Conservation (phyloP, 2,329 filamentous ascomycete species). For the Sporothrix variecibatus region DNA sequence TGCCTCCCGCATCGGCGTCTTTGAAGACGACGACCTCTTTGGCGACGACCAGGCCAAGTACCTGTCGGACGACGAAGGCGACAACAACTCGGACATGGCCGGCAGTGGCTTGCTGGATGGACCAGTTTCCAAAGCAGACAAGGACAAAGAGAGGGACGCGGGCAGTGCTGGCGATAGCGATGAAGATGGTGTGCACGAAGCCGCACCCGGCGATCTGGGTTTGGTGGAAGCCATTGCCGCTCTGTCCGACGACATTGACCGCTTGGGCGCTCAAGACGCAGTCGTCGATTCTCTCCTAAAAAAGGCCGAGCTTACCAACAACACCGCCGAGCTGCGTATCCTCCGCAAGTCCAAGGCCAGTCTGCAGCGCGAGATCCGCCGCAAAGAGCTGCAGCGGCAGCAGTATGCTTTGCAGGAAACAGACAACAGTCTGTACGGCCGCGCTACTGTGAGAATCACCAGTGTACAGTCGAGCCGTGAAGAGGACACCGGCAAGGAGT, state of each 20-base stretch:
- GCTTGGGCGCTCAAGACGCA: constrained; percentile 80
- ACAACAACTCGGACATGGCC: constrained; percentile 62
- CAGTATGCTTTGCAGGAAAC: constrained; percentile 98
- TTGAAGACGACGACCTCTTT: constrained; percentile 90
- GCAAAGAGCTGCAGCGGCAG: constrained; percentile 93
- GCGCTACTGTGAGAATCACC: constrained; percentile 86
- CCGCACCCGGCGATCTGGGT: constrained; percentile 90
- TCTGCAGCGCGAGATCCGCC: constrained; percentile 84
- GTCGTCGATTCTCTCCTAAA: constrained; percentile 88
- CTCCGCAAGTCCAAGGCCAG: constrained; percentile 92
- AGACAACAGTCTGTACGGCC: constrained; percentile 93
- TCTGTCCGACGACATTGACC: constrained; percentile 88
- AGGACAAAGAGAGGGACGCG: background rate
- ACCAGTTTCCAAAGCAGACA: background rate
- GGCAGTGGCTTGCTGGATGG: constrained; percentile 22
- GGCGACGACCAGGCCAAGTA: constrained; percentile 78
- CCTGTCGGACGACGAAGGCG: constrained; percentile 80
- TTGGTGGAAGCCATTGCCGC: constrained; percentile 88
- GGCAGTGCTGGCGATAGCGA: constrained; percentile 59
- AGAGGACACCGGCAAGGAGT: constrained; percentile 77
- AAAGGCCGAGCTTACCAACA: constrained; percentile 97
- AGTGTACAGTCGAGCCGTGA: constrained; percentile 90
- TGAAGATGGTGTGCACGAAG: constrained; percentile 86
- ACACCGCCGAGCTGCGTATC: constrained; percentile 88
- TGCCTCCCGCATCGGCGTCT: constrained; percentile 85